Base-by-base conservation (phyloP, 2,329 filamentous ascomycete species). In the Talaromyces pinophilus region DNA sequence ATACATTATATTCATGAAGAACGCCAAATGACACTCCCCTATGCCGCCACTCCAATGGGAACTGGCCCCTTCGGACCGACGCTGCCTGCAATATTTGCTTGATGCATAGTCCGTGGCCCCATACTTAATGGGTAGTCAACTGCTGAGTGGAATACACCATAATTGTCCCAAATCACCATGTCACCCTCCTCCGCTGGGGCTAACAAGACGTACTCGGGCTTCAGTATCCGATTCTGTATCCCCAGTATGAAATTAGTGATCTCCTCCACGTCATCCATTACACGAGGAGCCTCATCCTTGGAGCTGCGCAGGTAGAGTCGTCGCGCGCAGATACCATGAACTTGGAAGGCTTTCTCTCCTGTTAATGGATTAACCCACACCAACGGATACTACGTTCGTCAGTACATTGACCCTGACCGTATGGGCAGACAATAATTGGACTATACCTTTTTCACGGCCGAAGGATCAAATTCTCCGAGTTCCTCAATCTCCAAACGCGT, bases 281-380 rank as follows among this genome's bases (percentile, higher is more conserved):
- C 33, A 17, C 33, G 42, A 13, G 63, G 63, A 2, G 8, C 22
- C 6, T 64, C 54, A 10, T 28, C 30, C 28, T 28, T 64, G 57
- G 30, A 33, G 44, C 30, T 60, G 55, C 63, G 40, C 22, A 65
- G 55, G 35, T 25, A 60, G 63, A 82, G 72, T 42, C 76, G 77
- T 33, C 77, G 74, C 15, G 74, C 79, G 61, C 74, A 77, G 28
- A 81, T 79, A 11, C 77, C 77, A 65, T 82, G 81, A 30, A 82
- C 80, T 71, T 79, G 77, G 69, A 83, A 79, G 5, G 80, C 79
- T 59, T 78, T 79, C 65, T 81, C 78, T 6, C 77, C 77, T 0
- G 79, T 77, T 1, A 74, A 72, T 0, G 82, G 81, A 64, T 82
- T 83, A 10, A 80, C 73, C 81, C 81, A 82, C 1, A 82, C 81